These are phyloP conservation scores for Graphilbum ipis-grandicollis DNA, from an alignment of 2,329 filamentous ascomycete species.

Conservation along the genomic window DNA sequence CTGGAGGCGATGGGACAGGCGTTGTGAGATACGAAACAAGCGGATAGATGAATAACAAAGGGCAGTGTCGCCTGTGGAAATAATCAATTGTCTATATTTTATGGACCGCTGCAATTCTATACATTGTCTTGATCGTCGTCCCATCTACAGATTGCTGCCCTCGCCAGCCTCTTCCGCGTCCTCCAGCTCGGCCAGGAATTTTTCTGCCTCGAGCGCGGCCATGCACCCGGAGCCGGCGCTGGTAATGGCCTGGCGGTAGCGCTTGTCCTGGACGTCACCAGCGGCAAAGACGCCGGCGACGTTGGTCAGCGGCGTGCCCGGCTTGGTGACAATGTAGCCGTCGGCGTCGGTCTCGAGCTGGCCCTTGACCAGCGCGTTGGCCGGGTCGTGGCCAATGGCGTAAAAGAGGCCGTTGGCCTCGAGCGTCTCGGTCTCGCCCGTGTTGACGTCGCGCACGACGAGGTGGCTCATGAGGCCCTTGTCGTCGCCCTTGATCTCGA, in stretches of 20 bases:
- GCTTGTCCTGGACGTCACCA: slow-evolving; percentile 96
- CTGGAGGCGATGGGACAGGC: slow-evolving; percentile 19
- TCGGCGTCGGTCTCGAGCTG: slow-evolving; percentile 75
- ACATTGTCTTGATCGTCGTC: too few species aligned
- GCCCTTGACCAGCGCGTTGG: slow-evolving; percentile 75
- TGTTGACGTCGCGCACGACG: slow-evolving; percentile 61
- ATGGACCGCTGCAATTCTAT: too few species aligned
- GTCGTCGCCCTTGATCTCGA: slow-evolving; percentile 70
- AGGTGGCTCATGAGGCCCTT: slow-evolving; percentile 81
- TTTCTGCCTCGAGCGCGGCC: slow-evolving; percentile 90
- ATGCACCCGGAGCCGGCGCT: slow-evolving; percentile 92
- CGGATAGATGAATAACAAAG: too few species aligned
- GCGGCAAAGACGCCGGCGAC: slow-evolving; percentile 88
- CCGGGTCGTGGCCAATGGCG: slow-evolving; percentile 91
- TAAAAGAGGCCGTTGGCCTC: slow-evolving; percentile 92
- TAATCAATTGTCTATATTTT: neutral
- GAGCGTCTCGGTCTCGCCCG: slow-evolving; percentile 64
- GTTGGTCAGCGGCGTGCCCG: slow-evolving; percentile 77
- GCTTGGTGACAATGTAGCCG: slow-evolving; percentile 77
- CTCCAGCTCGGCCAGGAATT: slow-evolving; percentile 69
- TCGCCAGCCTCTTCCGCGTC: slow-evolving; percentile 24
- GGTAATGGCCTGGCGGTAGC: slow-evolving; percentile 92
- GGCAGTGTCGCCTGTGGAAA: too few species aligned
- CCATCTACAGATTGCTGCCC: slow-evolving; percentile 7
- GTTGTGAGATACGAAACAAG: neutral